These are phyloP conservation scores for Atkinsonella hypoxylon DNA, from an alignment of 2,329 filamentous ascomycete genomes.

Conservation along the genomic window DNA sequence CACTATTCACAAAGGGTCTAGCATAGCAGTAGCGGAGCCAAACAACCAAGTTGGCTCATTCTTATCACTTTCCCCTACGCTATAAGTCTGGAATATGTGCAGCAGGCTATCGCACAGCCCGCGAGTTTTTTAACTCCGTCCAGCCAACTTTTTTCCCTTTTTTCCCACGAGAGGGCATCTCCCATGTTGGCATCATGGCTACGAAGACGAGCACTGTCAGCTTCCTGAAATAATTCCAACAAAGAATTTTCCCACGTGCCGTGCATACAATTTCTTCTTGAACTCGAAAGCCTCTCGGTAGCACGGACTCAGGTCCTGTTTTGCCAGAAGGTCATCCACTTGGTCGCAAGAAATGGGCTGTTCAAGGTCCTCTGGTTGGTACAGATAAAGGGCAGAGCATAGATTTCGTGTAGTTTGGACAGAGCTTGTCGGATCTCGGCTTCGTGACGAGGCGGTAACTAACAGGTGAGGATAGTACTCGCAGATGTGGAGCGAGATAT, in stretches of 20 bases:
- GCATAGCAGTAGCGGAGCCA: neutral
- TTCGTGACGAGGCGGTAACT: neutral
- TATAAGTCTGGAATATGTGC: neutral
- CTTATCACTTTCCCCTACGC: neutral
- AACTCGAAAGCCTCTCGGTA: neutral
- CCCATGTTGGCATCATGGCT: neutral
- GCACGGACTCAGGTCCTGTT: neutral
- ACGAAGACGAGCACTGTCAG: neutral
- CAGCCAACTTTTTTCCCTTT: neutral
- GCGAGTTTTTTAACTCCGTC: neutral
- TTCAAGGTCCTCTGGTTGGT: neutral
- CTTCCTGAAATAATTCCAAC: too few species aligned
- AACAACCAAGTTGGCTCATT: neutral
- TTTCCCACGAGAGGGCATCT: neutral
- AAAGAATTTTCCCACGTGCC: neutral
- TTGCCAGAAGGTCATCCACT: neutral
- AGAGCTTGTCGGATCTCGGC: neutral
- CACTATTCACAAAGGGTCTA: neutral
- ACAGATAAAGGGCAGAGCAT: neutral
- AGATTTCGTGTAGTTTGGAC: neutral
- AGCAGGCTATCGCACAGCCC: neutral
- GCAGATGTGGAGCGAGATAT: conserved; percentile 1
- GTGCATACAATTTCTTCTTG: neutral
- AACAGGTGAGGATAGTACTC: neutral
- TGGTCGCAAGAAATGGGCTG: neutral